Percentiles rank a stretch among this genome's conserved stretches.
Conservation (phyloP, 2,329 filamentous ascomycete genomes). For the Colletotrichum coccodes region DNA sequence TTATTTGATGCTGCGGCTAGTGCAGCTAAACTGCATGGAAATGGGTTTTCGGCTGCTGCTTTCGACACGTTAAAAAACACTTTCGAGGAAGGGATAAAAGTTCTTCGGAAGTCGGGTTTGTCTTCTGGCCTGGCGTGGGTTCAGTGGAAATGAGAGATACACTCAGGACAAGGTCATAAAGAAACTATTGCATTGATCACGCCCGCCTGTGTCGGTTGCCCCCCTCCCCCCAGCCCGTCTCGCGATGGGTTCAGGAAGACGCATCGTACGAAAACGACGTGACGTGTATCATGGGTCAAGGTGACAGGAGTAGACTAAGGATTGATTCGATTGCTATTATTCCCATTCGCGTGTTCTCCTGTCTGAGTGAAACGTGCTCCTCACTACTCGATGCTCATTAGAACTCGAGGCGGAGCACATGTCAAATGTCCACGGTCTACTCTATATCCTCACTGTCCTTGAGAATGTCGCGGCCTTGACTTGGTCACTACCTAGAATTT, state of each 20-base stretch:
- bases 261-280: constrained; percentile 24
- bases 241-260: neutral
- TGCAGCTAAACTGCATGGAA: constrained; percentile 32
- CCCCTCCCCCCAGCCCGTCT: neutral
- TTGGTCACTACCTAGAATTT: too few species aligned
- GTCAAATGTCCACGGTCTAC: too few species aligned
- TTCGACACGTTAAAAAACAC: constrained; percentile 32
- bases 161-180: constrained; percentile 34
- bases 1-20: constrained; percentile 28
- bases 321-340: constrained; percentile 16
- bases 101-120: constrained; percentile 23
- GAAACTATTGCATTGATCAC: constrained; percentile 33
- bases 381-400: too few species aligned
- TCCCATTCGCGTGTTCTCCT: neutral
- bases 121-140: constrained; percentile 33
- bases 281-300: constrained; percentile 30
- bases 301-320: constrained; percentile 28
- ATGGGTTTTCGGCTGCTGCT: constrained; percentile 29
- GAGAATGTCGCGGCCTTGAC: too few species aligned
- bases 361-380: neutral
- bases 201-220: constrained; percentile 7
- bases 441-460: too few species aligned
- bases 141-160: constrained; percentile 31
- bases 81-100: constrained; percentile 26
- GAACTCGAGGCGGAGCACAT: too few species aligned